A percentile compares a stretch with the other conserved stretches of the same genome.
These are phyloP conservation scores for Quercus bicolor DNA, from an alignment of 306 rosid genomes.

Conservation along the genomic window DNA sequence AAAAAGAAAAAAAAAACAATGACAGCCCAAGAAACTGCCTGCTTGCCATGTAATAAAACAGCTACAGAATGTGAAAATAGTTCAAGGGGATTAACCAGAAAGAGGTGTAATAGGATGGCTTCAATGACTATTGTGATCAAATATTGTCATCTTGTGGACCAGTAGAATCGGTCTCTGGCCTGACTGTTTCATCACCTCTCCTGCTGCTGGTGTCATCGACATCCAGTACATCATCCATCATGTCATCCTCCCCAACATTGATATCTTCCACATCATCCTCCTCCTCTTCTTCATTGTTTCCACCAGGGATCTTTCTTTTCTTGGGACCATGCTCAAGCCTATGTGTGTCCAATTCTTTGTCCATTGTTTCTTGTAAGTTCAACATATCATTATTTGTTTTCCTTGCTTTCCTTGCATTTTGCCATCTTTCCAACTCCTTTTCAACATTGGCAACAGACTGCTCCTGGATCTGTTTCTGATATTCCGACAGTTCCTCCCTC, in stretches of 20 bases:
- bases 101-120: neutral
- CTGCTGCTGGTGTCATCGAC: slow-evolving; percentile 66
- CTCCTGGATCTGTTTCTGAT: slow-evolving; percentile 87
- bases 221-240: slow-evolving; percentile 80
- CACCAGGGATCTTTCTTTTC: slow-evolving; percentile 79
- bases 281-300: slow-evolving; percentile 77
- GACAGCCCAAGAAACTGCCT: too few relatives aligned
- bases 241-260: slow-evolving; percentile 85
- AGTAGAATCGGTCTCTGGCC: slow-evolving; percentile 40
- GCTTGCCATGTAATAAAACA: neutral
- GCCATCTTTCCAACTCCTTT: slow-evolving; percentile 96
- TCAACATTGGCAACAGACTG: slow-evolving; percentile 85
- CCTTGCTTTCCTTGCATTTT: slow-evolving; percentile 75
- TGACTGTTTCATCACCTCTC: slow-evolving; percentile 61
- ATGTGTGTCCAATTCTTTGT: slow-evolving; percentile 92
- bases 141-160: slow-evolving; percentile 36
- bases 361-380: slow-evolving; percentile 97
- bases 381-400: slow-evolving; percentile 54
- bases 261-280: slow-evolving; percentile 93
- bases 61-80: slow-evolving; percentile 14
- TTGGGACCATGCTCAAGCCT: slow-evolving; percentile 99
- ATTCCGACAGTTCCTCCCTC: slow-evolving; percentile 80
- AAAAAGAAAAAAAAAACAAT: too few relatives aligned
- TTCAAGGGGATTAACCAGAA: slow-evolving; percentile 1
- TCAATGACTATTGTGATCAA: slow-evolving; percentile 31